Base-by-base conservation (phyloP, 176 grass and related monocot species). In the Ensete ventricosum region DNA sequence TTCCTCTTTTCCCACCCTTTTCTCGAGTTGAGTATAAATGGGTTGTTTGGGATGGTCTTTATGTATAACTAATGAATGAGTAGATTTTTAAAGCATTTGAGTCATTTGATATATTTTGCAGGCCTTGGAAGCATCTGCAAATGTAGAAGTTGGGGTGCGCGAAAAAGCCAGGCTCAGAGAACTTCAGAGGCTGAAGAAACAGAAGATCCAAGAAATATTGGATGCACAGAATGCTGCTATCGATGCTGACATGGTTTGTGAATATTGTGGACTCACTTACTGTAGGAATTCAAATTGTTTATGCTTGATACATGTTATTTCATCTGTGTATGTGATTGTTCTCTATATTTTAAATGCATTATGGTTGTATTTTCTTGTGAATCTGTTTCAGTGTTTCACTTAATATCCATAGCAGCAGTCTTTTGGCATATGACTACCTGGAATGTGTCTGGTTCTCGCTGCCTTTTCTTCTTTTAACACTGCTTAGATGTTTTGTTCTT, bases 131-230 rank as follows among this genome's bases (percentile, higher is more conserved):
- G 71, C 60, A 64, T 49, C 75, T 62, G 57, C 73, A 10, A 82
- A 88, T 65, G 63, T 4, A 43, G 34, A 43, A 43, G 34, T 91
- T 65, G 89, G 89, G n/a, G 87, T 79, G 74, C 67, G 73, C 19
- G 89, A 91, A 52, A 83, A 67, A 53, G 85, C 62, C 34, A 91
- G 86, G 77, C 89, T 91, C 55, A 88, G 71, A 79, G 76, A 91
- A 57, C 83, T 91, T 50, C 85, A 91, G 77, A 91, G 82, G 73
- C 19, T 85, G 54, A 91, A 91, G 80, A 91, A 85, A 23, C 76
- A 91, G 51, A 91, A 91, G 76, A 72, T 91, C 34, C 82, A 88
- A 64, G 69, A 91, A 81, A 88, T 91, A 80, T 70, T 91, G 49
- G 80, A 91, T 23, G 57, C 85, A 12, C 89, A 91, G 64, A 91